phyloP scores from a whole-genome alignment of 805 yeast species.

The Spathaspora sp. region DNA sequence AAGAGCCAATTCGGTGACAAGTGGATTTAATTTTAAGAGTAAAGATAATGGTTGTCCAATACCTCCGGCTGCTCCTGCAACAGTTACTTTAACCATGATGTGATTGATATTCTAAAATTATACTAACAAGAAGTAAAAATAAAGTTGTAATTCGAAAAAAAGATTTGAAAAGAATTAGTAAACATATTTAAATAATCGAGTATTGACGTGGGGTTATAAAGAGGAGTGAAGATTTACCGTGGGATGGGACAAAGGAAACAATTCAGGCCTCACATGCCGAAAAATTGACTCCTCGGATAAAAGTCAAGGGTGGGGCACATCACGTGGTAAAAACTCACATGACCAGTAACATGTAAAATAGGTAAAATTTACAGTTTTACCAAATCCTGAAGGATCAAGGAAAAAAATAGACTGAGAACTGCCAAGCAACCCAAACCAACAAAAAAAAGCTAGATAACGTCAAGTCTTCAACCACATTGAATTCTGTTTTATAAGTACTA shows the following conservation, averaged over 20 bases:
- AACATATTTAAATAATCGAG: not conserved
- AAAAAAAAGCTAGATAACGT: not conserved
- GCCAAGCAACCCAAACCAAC: not conserved
- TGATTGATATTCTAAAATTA: not conserved
- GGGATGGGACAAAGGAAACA: not conserved
- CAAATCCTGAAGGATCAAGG: not conserved
- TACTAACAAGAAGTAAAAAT: not conserved
- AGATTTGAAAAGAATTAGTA: not conserved
- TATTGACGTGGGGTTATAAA: not conserved
- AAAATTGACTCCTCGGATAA: not conserved
- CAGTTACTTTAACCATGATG: conserved; percentile 42
- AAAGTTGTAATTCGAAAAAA: not conserved
- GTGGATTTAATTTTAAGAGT: conserved; percentile 36
- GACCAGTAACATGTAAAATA: not conserved
- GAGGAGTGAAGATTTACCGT: not conserved
- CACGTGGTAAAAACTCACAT: not conserved
- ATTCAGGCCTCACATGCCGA: not conserved
- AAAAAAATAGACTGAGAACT: not conserved
- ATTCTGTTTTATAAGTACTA: not conserved
- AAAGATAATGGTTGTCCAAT: conserved; percentile 46
- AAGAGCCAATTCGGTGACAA: conserved; percentile 36
- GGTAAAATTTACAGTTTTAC: not conserved
- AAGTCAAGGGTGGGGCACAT: not conserved
- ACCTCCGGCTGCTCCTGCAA: conserved; percentile 49
- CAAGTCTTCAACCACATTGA: not conserved